Base-by-base conservation (phyloP, 176 grass and related monocot genomes). In the Eleusine indica region DNA sequence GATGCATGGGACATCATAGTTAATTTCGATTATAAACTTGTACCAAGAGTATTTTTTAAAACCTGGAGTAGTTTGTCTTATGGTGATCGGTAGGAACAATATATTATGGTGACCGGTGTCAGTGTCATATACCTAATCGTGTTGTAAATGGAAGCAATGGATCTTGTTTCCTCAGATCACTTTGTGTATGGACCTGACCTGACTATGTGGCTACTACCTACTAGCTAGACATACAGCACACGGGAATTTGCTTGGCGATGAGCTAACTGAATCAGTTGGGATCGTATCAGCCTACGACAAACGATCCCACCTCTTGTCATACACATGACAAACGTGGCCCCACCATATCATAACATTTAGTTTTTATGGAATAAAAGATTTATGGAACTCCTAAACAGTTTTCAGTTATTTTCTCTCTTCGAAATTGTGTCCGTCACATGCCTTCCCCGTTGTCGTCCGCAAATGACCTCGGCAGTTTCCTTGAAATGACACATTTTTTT, bases 231-330 rank as follows among this genome's bases (percentile, higher is more conserved):
- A 35, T 15, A 35, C 29, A 66, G 12, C 29, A 37, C 63, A 66
- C 4, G 28, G 62, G 8, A 66, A 66, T 68, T 38, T 68, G 65
- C 35, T 68, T 15, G 65, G 13, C 32, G 35, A 39, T 66, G 9
- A 3, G 9, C 42, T 13, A 52, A 80, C 77, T 80, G 77, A 81
- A 70, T 70, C 69, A 19, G 48, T 81, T 81, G 49, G 21, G 32
- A 81, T 70, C 35, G n/a, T 70, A 49, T 81, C 78, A 81, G 66
- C 47, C 37, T 80, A 25, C 78, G 41, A 80, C 78, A 56, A 21
- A 35, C 48, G 21, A 81, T 70, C 78, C 51, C 78, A 70, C 57
- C 13, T 81, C 39, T 29, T 70, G 66, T 70, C 4, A 68, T 80
- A 70, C 1, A 58, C 51, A 81, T 70, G 79, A 43, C 18, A 35